Evolutionary conservation across 2,329 filamentous ascomycete species (phyloP).

Genomic region (Tolypocladium tundrense): DNA sequence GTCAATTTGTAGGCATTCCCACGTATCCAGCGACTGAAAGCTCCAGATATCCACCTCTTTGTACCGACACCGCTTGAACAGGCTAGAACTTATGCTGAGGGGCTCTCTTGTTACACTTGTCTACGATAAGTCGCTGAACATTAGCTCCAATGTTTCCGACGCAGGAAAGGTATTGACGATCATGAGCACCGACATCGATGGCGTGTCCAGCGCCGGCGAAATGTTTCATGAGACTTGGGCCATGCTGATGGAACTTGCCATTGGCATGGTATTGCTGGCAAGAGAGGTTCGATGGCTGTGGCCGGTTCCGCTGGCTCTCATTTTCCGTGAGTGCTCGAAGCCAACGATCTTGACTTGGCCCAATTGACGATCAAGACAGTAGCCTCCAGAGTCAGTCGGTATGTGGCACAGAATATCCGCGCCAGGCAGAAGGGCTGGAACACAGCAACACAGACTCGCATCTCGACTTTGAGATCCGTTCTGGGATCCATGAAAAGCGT

Average conservation of each 20-base stretch:
- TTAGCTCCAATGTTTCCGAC: background rate
- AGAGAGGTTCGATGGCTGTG: background rate
- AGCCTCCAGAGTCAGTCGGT: background rate
- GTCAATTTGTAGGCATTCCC: background rate
- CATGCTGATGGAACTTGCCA: constrained; percentile 25
- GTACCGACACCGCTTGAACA: background rate
- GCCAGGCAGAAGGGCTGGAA: background rate
- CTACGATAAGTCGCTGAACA: background rate
- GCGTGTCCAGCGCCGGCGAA: constrained; percentile 17
- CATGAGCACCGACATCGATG: constrained; percentile 24
- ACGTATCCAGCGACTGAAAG: background rate
- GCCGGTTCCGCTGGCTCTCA: background rate
- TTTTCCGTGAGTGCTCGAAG: background rate
- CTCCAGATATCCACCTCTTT: background rate
- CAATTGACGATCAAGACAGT: background rate
- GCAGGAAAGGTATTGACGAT: background rate
- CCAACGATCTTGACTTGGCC: background rate
- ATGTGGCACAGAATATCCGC: background rate
- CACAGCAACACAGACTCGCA: background rate
- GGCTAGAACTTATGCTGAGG: background rate
- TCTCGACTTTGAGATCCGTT: background rate
- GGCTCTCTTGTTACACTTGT: background rate
- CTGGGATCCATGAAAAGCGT: background rate
- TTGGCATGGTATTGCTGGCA: constrained; percentile 28
- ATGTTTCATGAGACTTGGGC: constrained; percentile 35